Evolutionary conservation across 768 basidiomycete species (phyloP).

Genomic region (Lactifluus pinguis): DNA sequence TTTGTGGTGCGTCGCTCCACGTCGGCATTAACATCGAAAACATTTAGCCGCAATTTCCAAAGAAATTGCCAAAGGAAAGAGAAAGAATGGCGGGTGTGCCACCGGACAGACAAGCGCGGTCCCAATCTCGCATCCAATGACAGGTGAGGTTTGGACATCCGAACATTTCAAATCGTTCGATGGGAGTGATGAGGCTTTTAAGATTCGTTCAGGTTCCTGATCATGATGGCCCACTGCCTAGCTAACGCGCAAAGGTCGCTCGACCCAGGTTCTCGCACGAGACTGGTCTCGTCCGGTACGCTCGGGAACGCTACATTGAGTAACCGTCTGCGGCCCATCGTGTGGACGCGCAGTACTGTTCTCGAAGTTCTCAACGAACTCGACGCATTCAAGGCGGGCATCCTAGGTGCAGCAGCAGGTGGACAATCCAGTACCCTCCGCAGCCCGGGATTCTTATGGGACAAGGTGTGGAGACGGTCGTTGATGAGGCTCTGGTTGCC

Average conservation of each 20-base stretch:
- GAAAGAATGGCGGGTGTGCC: too few relatives aligned
- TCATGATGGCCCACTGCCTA: neutral
- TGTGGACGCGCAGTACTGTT: constrained; percentile 83
- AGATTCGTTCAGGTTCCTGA: too few relatives aligned
- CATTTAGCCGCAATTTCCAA: too few relatives aligned
- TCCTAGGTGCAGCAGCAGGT: constrained; percentile 76
- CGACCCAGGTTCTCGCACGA: constrained; percentile 56
- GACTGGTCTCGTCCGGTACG: constrained; percentile 66
- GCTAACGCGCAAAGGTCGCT: neutral
- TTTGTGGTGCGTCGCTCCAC: too few relatives aligned
- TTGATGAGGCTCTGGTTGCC: constrained; percentile 28
- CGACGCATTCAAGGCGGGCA: constrained; percentile 65
- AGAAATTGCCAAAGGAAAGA: too few relatives aligned
- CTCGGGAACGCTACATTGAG: constrained; percentile 69
- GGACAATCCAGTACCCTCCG: constrained; percentile 22
- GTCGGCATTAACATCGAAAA: too few relatives aligned
- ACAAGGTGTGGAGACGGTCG: constrained; percentile 36
- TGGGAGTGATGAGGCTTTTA: too few relatives aligned
- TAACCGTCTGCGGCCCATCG: constrained; percentile 77
- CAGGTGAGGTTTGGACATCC: too few relatives aligned
- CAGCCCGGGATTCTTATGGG: constrained; percentile 18
- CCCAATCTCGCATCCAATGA: too few relatives aligned
- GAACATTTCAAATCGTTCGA: too few relatives aligned
- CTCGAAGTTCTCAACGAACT: constrained; percentile 89
- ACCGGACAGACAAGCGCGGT: too few relatives aligned